Conservation (phyloP, 1,139 yeast species). For the Petasospora fabianii region DNA sequence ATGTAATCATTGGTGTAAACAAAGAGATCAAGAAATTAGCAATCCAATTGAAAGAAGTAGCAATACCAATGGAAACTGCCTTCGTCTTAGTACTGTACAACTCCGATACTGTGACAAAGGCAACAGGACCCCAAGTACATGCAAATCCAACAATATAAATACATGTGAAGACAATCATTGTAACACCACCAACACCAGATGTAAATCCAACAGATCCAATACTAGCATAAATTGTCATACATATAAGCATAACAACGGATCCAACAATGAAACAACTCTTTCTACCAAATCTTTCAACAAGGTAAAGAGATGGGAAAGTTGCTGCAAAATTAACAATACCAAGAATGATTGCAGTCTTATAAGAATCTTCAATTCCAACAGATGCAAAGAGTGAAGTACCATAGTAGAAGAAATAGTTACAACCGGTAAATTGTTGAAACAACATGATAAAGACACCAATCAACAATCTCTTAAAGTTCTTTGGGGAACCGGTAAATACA, state of each 20-base stretch:
- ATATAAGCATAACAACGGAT: conserved; percentile 54
- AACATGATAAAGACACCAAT: conserved; percentile 51
- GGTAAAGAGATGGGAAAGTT: conserved; percentile 66
- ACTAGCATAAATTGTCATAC: conserved; percentile 61
- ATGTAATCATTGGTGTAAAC: conserved; percentile 64
- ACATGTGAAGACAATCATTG: conserved; percentile 73
- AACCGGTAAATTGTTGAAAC: conserved; percentile 58
- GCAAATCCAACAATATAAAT: conserved; percentile 76
- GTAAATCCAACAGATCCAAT: conserved; percentile 50
- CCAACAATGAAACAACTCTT: conserved; percentile 60
- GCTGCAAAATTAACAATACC: conserved; percentile 74
- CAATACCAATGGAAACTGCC: conserved; percentile 72
- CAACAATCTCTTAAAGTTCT: conserved; percentile 43
- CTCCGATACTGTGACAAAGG: conserved; percentile 72
- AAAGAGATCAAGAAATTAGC: conserved; percentile 72
- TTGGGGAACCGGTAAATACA: conserved; percentile 44
- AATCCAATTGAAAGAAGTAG: conserved; percentile 71
- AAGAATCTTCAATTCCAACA: conserved; percentile 44
- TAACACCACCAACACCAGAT: conserved; percentile 50
- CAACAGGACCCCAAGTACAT: conserved; percentile 82
- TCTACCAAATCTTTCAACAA: conserved; percentile 69
- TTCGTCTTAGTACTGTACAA: conserved; percentile 72
- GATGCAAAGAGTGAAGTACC: conserved; percentile 52
- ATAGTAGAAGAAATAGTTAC: conserved; percentile 53
- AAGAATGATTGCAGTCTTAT: conserved; percentile 57